Evolutionary conservation across 345 rosid genomes (phyloP).

Genomic region (Capsella bursapastoris): DNA sequence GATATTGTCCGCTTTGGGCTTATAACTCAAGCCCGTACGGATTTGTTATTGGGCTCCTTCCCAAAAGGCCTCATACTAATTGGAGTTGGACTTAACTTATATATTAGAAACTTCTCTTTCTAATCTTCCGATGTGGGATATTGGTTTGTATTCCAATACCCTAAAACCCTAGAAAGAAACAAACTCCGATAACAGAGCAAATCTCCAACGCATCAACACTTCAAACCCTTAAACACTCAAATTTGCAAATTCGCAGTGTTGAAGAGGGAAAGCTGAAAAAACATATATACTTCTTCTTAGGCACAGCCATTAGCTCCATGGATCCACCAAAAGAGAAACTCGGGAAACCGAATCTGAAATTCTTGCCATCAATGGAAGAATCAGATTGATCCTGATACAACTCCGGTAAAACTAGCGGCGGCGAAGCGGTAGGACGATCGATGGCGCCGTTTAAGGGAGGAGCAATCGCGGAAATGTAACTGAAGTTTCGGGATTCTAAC

Average conservation of each 20-base stretch:
- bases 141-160: no score
- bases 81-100: no score
- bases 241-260: not conserved
- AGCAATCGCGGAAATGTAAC: constrained; percentile 50
- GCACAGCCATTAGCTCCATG: constrained; percentile 90
- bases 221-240: not conserved
- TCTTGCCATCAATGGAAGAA: not conserved
- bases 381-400: constrained; percentile 42
- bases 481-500: constrained; percentile 41
- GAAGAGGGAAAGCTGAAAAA: not conserved
- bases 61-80: no score
- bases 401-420: constrained; percentile 52
- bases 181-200: not conserved
- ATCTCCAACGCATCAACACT: not conserved
- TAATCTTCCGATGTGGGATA: no score
- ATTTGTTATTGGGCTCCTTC: no score
- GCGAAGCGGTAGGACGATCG: constrained; percentile 30
- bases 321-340: constrained; percentile 52
- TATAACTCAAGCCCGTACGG: no score
- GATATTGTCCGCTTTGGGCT: no score
- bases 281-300: constrained; percentile 58
- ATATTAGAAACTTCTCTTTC: no score
- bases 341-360: constrained; percentile 44
- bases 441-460: constrained; percentile 45
- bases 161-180: not conserved